A percentile compares a stretch with the other conserved stretches of the same genome.
phyloP scores from a whole-genome alignment of 2,329 filamentous ascomycete species.

The Colletotrichum navitas region DNA sequence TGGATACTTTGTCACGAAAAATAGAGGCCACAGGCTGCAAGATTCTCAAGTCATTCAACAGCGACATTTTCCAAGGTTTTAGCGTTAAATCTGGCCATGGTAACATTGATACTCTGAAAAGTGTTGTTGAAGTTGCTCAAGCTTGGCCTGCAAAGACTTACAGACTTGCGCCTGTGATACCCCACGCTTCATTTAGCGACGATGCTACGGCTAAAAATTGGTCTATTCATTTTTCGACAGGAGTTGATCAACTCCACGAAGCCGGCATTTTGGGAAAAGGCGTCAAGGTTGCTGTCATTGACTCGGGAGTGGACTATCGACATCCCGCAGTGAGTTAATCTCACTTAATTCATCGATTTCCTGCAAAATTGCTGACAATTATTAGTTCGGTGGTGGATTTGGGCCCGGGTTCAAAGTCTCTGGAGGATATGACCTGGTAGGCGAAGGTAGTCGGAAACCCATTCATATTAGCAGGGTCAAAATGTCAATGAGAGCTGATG shows the following conservation, averaged over 20 bases:
- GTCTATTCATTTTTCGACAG: constrained; percentile 45
- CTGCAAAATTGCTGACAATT: background rate
- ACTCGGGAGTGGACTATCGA: constrained; percentile 43
- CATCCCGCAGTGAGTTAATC: constrained; percentile 39
- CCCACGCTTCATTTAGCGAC: constrained; percentile 39
- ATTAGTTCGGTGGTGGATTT: constrained; percentile 48
- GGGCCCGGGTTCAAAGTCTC: constrained; percentile 45
- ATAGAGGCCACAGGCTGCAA: constrained; percentile 39
- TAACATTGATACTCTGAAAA: constrained; percentile 51
- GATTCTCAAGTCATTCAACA: constrained; percentile 42
- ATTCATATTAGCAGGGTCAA: background rate
- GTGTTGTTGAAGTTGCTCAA: constrained; percentile 35
- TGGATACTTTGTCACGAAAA: constrained; percentile 38
- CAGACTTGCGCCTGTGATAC: constrained; percentile 38
- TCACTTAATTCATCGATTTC: background rate
- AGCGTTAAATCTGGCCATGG: constrained; percentile 50
- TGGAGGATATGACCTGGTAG: constrained; percentile 46
- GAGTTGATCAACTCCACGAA: constrained; percentile 42
- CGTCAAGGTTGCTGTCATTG: constrained; percentile 42
- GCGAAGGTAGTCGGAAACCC: constrained; percentile 31
- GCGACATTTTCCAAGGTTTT: constrained; percentile 52
- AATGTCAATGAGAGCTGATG: background rate
- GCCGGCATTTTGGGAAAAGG: constrained; percentile 42
- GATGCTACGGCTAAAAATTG: constrained; percentile 48
- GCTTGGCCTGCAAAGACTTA: constrained; percentile 46